Evolutionary conservation across 257 asterid species (phyloP), one percentile per base, ranked within the genome.

Genomic region (Ilex asprella): DNA sequence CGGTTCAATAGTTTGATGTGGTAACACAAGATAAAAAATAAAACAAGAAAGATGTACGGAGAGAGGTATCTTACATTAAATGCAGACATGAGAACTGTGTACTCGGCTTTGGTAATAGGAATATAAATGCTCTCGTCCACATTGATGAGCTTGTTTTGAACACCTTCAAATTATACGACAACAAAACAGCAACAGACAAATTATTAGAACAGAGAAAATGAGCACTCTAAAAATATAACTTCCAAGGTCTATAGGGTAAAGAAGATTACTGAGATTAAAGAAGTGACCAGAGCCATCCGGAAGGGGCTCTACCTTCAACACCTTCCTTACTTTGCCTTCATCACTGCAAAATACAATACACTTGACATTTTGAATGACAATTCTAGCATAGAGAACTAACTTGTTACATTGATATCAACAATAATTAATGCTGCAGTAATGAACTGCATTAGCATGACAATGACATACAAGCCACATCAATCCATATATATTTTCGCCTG

Each of bases 251-350:
- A n/a, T 41, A 31, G 65, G 62, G 71, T 52, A 30, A n/a, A 61
- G 67, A 82, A 52, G 53, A 39, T 78, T 85, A 92, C 97, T 87
- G 67, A 92, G 97, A 76, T 85, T 89, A 71, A 89, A 92, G 84
- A 92, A 92, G 79, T 83, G 96, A 43, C 99, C 99, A 58, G 99
- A 92, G 67, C 99, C 96, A 85, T 89, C 99, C 5, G 99, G 99
- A 76, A 92, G 79, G 31, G 99, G 96, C 72, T 92, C 99, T 76
- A 89, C 89, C 87, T 81, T 92, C 91, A 92, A 67, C 66, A 92
- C 94, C 76, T 92, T 92, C 74, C 94, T 83, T 69, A 92, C 97
- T 78, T 69, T 85, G 59, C 99, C 97, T 81, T 89, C 99, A 73
- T 92, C 99, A 63, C 96, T 92, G 86, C 78, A 69, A 62, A 58